phyloP scores from a whole-genome alignment of 192 early-diverging fungal species.

The Coemansia sp. region DNA sequence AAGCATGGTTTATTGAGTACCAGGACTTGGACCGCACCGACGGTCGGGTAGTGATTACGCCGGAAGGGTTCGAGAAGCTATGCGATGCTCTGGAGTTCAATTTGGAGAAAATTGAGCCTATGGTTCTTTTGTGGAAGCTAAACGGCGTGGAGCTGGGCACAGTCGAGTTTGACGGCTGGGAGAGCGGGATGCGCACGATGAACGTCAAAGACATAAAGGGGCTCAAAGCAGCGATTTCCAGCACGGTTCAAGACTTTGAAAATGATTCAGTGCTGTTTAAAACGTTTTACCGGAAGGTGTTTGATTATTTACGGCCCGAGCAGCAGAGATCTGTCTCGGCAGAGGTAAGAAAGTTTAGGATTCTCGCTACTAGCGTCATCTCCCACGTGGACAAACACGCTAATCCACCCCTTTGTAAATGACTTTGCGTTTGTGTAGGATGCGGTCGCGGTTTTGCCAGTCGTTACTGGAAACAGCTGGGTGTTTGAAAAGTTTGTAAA shows the following conservation, averaged over 20 bases:
- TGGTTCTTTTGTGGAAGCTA: slow-evolving; percentile 48
- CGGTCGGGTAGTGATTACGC: slow-evolving; percentile 26
- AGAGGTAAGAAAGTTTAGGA: slow-evolving; percentile 32
- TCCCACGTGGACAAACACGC: neutral
- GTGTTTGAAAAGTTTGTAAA: slow-evolving; percentile 37
- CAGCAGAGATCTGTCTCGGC: slow-evolving; percentile 23
- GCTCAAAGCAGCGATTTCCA: slow-evolving; percentile 19
- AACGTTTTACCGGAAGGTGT: slow-evolving; percentile 39
- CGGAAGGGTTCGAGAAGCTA: slow-evolving; percentile 43
- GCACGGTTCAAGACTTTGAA: slow-evolving; percentile 4
- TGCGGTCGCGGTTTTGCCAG: slow-evolving; percentile 24
- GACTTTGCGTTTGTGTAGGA: slow-evolving; percentile 25
- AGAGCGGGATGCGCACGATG: slow-evolving; percentile 22
- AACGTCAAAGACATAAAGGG: slow-evolving; percentile 6
- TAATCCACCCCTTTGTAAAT: slow-evolving; percentile 2
- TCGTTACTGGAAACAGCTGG: slow-evolving; percentile 22
- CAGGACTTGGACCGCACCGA: slow-evolving; percentile 36
- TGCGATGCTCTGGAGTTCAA: slow-evolving; percentile 30
- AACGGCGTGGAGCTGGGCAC: slow-evolving; percentile 31
- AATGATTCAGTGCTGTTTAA: slow-evolving; percentile 15
- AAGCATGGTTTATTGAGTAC: slow-evolving; percentile 39
- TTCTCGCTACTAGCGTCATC: neutral
- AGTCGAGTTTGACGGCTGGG: slow-evolving; percentile 26
- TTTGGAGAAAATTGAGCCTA: slow-evolving; percentile 38
- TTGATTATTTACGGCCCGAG: slow-evolving; percentile 28